phyloP scores from a whole-genome alignment of 192 early-diverging fungal species.

The Backusella westeae region DNA sequence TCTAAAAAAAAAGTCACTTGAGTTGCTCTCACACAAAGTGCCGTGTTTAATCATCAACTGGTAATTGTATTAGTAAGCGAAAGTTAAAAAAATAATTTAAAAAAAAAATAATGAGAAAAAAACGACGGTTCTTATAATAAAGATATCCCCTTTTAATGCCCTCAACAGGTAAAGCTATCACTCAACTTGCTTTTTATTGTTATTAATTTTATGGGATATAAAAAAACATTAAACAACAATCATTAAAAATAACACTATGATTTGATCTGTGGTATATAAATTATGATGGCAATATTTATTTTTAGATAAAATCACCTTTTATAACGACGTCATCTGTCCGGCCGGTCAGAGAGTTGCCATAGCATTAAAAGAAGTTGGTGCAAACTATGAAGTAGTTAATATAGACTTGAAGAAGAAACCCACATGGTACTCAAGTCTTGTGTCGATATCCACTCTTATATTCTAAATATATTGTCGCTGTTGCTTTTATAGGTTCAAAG shows the following conservation, averaged over 20 bases:
- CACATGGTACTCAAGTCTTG: constrained; percentile 43
- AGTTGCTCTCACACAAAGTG: background rate
- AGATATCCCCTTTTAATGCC: background rate
- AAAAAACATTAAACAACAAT: too few species aligned
- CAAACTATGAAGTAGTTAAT: constrained; percentile 50
- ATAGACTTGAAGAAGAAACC: constrained; percentile 71
- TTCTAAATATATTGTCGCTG: background rate
- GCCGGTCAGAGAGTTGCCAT: constrained; percentile 67
- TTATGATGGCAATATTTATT: too few species aligned
- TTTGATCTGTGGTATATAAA: too few species aligned
- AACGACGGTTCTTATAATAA: background rate
- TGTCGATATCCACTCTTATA: too few species aligned
- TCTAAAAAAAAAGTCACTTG: background rate
- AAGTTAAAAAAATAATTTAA: background rate
- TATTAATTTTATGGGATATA: too few species aligned
- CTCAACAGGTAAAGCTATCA: background rate
- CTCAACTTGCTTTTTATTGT: background rate
- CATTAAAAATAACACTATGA: too few species aligned
- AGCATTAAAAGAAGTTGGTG: constrained; percentile 55
- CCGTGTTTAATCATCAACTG: background rate
- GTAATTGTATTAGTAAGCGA: background rate
- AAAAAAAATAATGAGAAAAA: background rate
- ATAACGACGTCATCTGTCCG: constrained; percentile 56
- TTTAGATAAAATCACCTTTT: constrained; percentile 51
- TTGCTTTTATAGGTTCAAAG: constrained; percentile 33